phyloP scores from a whole-genome alignment of 805 yeast genomes.

The Candida tibetensis region DNA sequence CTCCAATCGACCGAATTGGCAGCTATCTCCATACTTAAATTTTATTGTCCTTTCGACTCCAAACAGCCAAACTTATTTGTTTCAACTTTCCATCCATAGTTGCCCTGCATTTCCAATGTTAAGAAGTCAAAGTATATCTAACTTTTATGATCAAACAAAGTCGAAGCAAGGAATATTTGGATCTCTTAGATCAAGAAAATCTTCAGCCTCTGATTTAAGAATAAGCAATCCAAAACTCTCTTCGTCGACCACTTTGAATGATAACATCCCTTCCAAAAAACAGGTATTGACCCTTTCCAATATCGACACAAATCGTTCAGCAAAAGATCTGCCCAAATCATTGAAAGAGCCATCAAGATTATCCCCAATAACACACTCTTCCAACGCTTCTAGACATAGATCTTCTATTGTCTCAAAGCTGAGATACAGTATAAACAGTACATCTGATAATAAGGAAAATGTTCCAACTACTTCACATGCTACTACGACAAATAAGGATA shows the following conservation, averaged over 20 bases:
- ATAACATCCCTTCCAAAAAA: slow-evolving; percentile 11
- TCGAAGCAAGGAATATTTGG: slow-evolving; percentile 12
- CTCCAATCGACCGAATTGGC: no score
- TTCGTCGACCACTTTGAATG: slow-evolving; percentile 5
- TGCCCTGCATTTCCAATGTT: no score
- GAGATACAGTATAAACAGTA: neutral
- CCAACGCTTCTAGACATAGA: no score
- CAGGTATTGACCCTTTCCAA: neutral
- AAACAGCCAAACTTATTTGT: no score
- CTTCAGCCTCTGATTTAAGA: slow-evolving; percentile 6
- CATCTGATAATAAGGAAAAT: slow-evolving; percentile 15
- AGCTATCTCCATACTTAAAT: neutral
- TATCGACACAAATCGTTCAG: no score
- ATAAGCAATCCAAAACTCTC: neutral
- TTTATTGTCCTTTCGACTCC: no score
- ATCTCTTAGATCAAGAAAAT: slow-evolving; percentile 15
- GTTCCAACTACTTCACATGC: slow-evolving; percentile 1
- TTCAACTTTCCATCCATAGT: no score
- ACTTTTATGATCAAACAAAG: slow-evolving; percentile 18
- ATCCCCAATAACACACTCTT: slow-evolving; percentile 1
- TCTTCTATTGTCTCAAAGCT: slow-evolving; percentile 2
- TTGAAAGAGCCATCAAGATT: no score
- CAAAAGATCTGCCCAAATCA: no score
- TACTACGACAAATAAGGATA: neutral
- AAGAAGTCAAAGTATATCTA: slow-evolving; percentile 26